These are phyloP conservation scores for Zoysia pacifica DNA, from an alignment of 176 grass and related monocot genomes.

Conservation along the genomic window DNA sequence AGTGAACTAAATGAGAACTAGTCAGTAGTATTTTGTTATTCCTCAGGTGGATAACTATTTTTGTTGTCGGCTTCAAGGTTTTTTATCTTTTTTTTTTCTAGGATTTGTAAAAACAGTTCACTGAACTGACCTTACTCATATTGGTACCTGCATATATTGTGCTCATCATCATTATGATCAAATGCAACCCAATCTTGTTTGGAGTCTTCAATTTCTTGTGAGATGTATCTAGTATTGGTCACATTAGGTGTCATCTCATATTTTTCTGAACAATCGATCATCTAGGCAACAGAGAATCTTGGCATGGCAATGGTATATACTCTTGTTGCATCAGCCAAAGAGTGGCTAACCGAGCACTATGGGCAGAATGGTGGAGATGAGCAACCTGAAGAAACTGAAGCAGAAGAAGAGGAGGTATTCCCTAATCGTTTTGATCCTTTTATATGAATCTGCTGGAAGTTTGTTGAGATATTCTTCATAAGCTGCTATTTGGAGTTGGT, in stretches of 20 bases:
- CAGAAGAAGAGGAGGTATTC: slow-evolving; percentile 71
- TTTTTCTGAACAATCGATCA: slow-evolving; percentile 32
- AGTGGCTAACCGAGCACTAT: slow-evolving; percentile 93
- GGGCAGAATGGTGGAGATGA: slow-evolving; percentile 56
- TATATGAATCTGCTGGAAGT: slow-evolving; percentile 4
- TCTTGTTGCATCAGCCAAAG: slow-evolving; percentile 89
- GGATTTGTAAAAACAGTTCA: no score
- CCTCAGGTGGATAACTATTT: background rate
- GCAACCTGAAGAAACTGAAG: slow-evolving; percentile 60
- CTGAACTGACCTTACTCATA: background rate
- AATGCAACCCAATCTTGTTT: slow-evolving; percentile 14
- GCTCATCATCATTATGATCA: background rate
- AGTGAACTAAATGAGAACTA: background rate
- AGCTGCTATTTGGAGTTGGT: slow-evolving; percentile 9
- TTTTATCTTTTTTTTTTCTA: background rate
- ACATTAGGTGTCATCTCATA: slow-evolving; percentile 25
- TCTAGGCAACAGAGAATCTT: slow-evolving; percentile 87
- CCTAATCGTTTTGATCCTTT: slow-evolving; percentile 5
- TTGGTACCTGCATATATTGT: slow-evolving; percentile 2
- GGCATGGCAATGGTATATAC: slow-evolving; percentile 99
- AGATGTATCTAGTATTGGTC: slow-evolving; percentile 16
- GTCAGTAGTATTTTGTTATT: slow-evolving; percentile 5
- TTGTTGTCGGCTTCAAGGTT: slow-evolving; percentile 4
- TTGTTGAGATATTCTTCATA: slow-evolving; percentile 6
- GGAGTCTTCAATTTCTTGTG: slow-evolving; percentile 12